Base-by-base conservation (phyloP, 2,329 filamentous ascomycete species). In the Exophiala aquamarina region DNA sequence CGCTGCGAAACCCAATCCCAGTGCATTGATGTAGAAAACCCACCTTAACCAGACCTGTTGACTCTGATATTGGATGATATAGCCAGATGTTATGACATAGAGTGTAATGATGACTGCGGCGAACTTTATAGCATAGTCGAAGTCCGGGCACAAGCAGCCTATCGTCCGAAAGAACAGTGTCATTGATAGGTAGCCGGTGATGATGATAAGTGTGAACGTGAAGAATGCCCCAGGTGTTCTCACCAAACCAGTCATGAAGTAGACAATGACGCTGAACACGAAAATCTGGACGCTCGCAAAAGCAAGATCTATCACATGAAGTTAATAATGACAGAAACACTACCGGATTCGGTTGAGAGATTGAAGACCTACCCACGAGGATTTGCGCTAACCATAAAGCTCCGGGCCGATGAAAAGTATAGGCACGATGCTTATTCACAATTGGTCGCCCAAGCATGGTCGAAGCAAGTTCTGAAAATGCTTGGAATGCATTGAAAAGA, bases 401-500 rank as follows among this genome's bases (percentile, higher is more conserved):
- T 0, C 86, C 89, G 0, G 89, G 89, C 26, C 87, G 77, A 63
- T 93, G 86, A 62, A 94, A 92, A 0, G 88, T 86, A 58, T 89
- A 94, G 0, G 86, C 84, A 47, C 85, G 83, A 66, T 94, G 89
- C 64, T 93, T 94, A 64, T 90, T 89, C 50, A 94, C 78, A 29
- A 94, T 86, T 0, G 83, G 77, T 7, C 89, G 78, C 1, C 85
- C 87, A 13, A 83, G 70, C 86, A 93, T 92, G 2, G 85, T 86
- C 9, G 78, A 76, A 0, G 78, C 85, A 0, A 95, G 69, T 65
- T 94, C 89, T 0, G 84, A 81, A 62, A 93, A 91, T 18, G 89
- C 87, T 61, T 89, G 84, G 67, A 94, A 92, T n/a, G 86, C 86
- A 64, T 92, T 92, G 76, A 92, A 92, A 3, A 94, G 70, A 2